phyloP scores from a whole-genome alignment of 495 filamentous ascomycete species.

The Aspergillus sclerotioniger region DNA sequence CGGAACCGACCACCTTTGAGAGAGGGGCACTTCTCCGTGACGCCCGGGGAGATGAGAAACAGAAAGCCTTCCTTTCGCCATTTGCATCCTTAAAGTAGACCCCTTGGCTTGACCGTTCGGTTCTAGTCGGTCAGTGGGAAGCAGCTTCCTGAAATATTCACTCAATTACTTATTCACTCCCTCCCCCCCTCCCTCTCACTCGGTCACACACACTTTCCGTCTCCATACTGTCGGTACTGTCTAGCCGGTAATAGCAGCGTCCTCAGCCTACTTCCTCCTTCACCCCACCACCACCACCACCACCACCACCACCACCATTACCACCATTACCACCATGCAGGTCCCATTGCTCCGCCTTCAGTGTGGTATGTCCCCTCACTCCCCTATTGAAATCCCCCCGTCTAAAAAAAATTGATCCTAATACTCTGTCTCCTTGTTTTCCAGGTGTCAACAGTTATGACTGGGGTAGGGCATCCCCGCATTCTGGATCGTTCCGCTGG shows the following conservation, averaged over 20 bases:
- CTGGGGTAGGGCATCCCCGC: conserved; percentile 63
- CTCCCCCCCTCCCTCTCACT: neutral
- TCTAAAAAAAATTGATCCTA: conserved; percentile 1
- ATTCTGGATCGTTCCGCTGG: conserved; percentile 16
- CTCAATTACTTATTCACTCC: neutral
- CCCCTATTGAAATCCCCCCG: neutral
- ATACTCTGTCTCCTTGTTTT: neutral
- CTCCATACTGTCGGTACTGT: too few relatives aligned
- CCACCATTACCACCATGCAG: conserved; percentile 51
- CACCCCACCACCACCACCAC: neutral
- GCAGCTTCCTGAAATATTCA: too few relatives aligned
- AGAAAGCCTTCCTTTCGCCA: too few relatives aligned
- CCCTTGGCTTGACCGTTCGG: too few relatives aligned
- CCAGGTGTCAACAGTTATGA: conserved; percentile 94
- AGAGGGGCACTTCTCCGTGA: neutral
- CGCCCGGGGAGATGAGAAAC: neutral
- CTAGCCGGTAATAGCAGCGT: too few relatives aligned
- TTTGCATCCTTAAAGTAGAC: too few relatives aligned
- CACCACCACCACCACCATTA: neutral
- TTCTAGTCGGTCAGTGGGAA: too few relatives aligned
- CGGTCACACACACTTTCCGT: neutral
- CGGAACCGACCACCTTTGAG: neutral
- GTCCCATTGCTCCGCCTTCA: conserved; percentile 86
- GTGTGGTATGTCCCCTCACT: conserved; percentile 63
- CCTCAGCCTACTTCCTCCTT: neutral